A percentile compares a stretch with the other conserved stretches of the same genome.
phyloP scores from a whole-genome alignment of 371 early-diverging fungal species.

The Actinomucor elegans region DNA sequence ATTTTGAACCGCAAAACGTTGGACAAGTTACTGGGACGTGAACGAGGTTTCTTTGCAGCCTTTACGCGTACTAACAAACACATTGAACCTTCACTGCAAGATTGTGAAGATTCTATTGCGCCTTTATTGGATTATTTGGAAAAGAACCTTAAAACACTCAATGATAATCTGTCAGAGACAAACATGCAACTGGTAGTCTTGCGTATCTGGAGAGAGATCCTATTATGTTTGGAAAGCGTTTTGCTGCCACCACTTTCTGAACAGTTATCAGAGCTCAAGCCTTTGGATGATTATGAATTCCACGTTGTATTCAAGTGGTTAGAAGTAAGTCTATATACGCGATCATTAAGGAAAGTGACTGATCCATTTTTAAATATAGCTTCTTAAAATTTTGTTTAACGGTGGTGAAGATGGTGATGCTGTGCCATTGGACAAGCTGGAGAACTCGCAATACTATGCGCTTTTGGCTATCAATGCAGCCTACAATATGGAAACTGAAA shows the following conservation, averaged over 20 bases:
- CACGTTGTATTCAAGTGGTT: constrained; percentile 76
- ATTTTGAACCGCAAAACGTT: constrained; percentile 47
- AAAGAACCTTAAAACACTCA: constrained; percentile 77
- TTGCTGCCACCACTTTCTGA: constrained; percentile 84
- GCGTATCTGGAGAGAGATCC: constrained; percentile 84
- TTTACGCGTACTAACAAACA: constrained; percentile 37
- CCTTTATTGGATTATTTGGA: constrained; percentile 89
- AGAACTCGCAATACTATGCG: constrained; percentile 74
- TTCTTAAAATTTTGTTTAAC: constrained; percentile 83
- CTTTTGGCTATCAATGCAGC: constrained; percentile 61
- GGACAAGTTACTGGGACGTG: constrained; percentile 41
- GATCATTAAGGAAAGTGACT: neutral
- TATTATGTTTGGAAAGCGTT: constrained; percentile 70
- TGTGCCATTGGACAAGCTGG: constrained; percentile 70
- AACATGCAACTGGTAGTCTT: constrained; percentile 81
- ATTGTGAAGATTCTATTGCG: constrained; percentile 73
- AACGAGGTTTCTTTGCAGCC: constrained; percentile 43
- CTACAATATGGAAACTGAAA: constrained; percentile 61
- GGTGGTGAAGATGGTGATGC: constrained; percentile 88
- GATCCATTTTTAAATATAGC: constrained; percentile 35
- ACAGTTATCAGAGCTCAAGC: constrained; percentile 55
- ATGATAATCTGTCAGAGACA: constrained; percentile 71
- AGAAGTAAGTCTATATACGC: constrained; percentile 41
- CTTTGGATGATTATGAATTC: constrained; percentile 69
- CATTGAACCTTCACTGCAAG: constrained; percentile 55